These are phyloP conservation scores for Podila horticola DNA, from an alignment of 192 early-diverging fungal species.

Conservation along the genomic window DNA sequence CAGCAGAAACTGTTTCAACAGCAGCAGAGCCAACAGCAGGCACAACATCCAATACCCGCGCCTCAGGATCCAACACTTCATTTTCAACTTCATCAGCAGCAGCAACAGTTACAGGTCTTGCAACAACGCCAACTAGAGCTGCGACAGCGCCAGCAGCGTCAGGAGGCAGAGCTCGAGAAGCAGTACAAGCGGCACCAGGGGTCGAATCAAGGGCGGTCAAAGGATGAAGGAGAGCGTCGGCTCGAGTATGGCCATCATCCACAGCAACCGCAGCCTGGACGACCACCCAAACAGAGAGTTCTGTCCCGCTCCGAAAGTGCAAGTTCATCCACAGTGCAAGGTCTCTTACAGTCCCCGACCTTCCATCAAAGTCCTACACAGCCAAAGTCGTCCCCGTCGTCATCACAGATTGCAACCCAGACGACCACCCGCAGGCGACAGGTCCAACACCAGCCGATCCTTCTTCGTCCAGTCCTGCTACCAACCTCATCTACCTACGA, in stretches of 20 bases:
- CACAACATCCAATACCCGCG: neutral
- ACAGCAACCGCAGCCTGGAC: slow-evolving; percentile 21
- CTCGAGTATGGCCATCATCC: slow-evolving; percentile 4
- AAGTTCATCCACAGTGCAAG: neutral
- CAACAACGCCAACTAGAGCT: neutral
- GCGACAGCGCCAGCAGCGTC: slow-evolving; percentile 9
- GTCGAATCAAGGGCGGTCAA: neutral
- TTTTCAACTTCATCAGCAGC: neutral
- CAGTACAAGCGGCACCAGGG: slow-evolving; percentile 11
- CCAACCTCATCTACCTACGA: neutral
- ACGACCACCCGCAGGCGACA: slow-evolving; percentile 11
- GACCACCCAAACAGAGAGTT: slow-evolving; percentile 28
- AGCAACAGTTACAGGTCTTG: neutral
- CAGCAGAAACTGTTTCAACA: neutral
- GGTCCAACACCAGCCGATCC: slow-evolving; percentile 25
- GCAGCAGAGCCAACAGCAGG: neutral
- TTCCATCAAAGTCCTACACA: neutral
- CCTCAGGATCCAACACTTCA: neutral
- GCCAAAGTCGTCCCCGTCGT: neutral
- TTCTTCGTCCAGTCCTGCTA: slow-evolving; percentile 25
- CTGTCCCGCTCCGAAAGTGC: slow-evolving; percentile 28
- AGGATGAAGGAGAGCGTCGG: neutral
- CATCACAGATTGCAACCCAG: neutral
- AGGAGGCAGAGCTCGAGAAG: slow-evolving; percentile 13
- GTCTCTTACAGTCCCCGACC: neutral